A percentile compares a stretch with the other conserved stretches of the same genome.
phyloP scores from a whole-genome alignment of 2,329 filamentous ascomycete species.

The Scytalidium sp. region DNA sequence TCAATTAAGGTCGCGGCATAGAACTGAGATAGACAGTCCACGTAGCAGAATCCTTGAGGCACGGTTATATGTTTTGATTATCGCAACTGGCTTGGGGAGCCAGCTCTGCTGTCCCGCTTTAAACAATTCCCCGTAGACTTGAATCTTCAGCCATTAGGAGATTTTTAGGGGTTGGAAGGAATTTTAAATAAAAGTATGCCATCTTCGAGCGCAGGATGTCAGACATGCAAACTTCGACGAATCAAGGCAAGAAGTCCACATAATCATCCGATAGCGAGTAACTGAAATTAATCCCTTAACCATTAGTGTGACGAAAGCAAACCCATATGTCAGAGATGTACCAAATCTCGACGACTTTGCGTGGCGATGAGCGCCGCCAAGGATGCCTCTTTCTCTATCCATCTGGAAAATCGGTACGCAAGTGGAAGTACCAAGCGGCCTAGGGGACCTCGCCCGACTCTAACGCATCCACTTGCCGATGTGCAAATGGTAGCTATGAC shows the following conservation, averaged over 20 bases:
- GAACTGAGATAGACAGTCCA: too few relatives aligned
- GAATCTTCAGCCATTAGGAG: too few relatives aligned
- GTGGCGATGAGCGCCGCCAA: neutral
- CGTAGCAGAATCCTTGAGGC: too few relatives aligned
- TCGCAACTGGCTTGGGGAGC: too few relatives aligned
- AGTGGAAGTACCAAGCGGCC: conserved; percentile 28
- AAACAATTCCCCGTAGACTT: too few relatives aligned
- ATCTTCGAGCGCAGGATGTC: conserved; percentile 5
- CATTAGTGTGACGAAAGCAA: conserved; percentile 8
- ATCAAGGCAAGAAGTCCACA: conserved; percentile 5
- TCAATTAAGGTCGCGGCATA: too few relatives aligned
- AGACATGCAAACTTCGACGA: conserved; percentile 8
- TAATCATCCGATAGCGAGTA: neutral
- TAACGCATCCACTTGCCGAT: conserved; percentile 16
- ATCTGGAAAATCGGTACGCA: conserved; percentile 27
- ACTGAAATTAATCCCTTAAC: too few relatives aligned
- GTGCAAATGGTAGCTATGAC: conserved; percentile 9
- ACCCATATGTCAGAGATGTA: conserved; percentile 7
- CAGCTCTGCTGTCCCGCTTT: too few relatives aligned
- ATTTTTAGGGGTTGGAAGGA: too few relatives aligned
- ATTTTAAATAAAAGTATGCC: too few relatives aligned
- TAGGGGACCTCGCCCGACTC: conserved; percentile 26
- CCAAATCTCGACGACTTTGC: conserved; percentile 5
- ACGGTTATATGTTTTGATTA: too few relatives aligned
- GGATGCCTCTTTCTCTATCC: conserved; percentile 8